These are phyloP conservation scores for Rickenella mellea DNA, from an alignment of 768 basidiomycete genomes.

Conservation along the genomic window DNA sequence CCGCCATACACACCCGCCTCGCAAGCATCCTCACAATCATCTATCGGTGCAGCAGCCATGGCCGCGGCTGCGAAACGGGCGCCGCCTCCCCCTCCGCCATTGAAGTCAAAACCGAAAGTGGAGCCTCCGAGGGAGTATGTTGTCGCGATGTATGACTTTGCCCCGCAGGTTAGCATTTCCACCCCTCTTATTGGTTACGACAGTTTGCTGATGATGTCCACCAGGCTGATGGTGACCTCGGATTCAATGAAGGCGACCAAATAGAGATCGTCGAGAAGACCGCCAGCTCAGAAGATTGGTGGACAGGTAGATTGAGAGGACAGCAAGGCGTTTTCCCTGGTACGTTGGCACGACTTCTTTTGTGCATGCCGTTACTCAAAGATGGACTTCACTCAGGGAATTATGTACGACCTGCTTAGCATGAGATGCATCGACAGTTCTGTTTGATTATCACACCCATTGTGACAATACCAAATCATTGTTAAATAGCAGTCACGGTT, in stretches of 20 bases:
- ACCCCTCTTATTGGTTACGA: neutral
- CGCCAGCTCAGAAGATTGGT: conserved; percentile 87
- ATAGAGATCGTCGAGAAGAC: conserved; percentile 86
- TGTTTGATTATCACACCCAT: too few relatives aligned
- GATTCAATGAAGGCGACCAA: conserved; percentile 79
- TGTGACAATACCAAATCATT: too few relatives aligned
- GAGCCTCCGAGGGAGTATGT: conserved; percentile 62
- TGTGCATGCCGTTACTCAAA: neutral
- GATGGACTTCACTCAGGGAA: conserved; percentile 33
- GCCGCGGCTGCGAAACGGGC: conserved; percentile 55
- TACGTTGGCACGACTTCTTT: conserved; percentile 28
- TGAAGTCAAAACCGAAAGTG: conserved; percentile 81
- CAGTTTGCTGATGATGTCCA: neutral
- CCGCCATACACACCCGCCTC: conserved; percentile 26
- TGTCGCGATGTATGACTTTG: conserved; percentile 91
- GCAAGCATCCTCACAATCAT: conserved; percentile 11
- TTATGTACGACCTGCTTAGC: conserved; percentile 51
- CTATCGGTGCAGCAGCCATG: conserved; percentile 22
- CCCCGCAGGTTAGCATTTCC: conserved; percentile 58
- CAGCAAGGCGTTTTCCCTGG: conserved; percentile 86
- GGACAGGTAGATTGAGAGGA: conserved; percentile 86
- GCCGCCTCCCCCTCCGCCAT: conserved; percentile 86
- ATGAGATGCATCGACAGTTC: too few relatives aligned
- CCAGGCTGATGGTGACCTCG: conserved; percentile 85
- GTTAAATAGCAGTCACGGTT: too few relatives aligned